A percentile compares a stretch with the other conserved stretches of the same genome.
These are phyloP conservation scores for Favolaschia claudopus DNA, from an alignment of 768 basidiomycete genomes.

Conservation along the genomic window DNA sequence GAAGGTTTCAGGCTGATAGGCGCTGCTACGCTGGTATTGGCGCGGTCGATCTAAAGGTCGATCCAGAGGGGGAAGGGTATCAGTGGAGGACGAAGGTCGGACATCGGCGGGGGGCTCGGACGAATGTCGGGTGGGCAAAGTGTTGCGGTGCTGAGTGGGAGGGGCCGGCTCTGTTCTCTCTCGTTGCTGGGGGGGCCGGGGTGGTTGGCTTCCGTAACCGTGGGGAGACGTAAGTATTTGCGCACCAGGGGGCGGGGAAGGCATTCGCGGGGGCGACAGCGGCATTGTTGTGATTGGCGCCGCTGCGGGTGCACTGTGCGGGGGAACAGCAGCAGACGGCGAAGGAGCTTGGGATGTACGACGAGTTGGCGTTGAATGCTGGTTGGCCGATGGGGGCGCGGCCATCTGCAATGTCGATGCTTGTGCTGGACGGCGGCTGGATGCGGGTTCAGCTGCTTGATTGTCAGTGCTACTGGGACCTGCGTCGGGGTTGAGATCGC, in stretches of 20 bases:
- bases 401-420: too few relatives aligned
- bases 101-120: conserved; percentile 34
- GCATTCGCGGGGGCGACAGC: conserved; percentile 15
- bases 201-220: too few relatives aligned
- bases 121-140: conserved; percentile 26
- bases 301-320: conserved; percentile 23
- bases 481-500: conserved; percentile 46
- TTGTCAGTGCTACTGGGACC: too few relatives aligned
- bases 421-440: too few relatives aligned
- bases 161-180: conserved; percentile 23
- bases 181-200: conserved; percentile 12
- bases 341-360: too few relatives aligned
- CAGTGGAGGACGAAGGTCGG: conserved; percentile 17
- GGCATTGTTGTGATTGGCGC: conserved; percentile 20
- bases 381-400: too few relatives aligned
- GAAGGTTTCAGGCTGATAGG: conserved; percentile 49
- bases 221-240: background rate
- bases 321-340: too few relatives aligned
- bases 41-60: conserved; percentile 15
- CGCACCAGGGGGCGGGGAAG: conserved; percentile 7
- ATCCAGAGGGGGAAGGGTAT: conserved; percentile 8
- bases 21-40: conserved; percentile 17
- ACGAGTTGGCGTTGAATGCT: too few relatives aligned
- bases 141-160: conserved; percentile 13
- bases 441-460: too few relatives aligned